These are phyloP conservation scores for Tephrocybe sp. DNA, from an alignment of 768 basidiomycete species.

Conservation along the genomic window DNA sequence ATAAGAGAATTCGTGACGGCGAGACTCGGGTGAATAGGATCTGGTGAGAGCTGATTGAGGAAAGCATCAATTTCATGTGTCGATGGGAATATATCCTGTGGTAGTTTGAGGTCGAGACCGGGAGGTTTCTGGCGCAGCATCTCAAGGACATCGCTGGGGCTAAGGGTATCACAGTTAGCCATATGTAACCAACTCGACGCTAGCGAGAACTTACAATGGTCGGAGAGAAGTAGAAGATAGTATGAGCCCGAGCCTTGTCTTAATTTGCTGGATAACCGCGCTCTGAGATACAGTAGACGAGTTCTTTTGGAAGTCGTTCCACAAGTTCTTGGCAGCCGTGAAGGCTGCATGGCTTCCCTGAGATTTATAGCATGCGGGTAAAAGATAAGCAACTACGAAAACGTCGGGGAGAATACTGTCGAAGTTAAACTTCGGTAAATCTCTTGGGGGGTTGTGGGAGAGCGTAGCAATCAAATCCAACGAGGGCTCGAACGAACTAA, in stretches of 20 bases:
- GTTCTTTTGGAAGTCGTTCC: constrained; percentile 31
- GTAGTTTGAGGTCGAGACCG: constrained; percentile 37
- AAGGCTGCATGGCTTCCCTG: constrained; percentile 22
- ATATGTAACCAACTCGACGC: neutral
- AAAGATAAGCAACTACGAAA: constrained; percentile 48
- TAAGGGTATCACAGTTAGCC: constrained; percentile 19
- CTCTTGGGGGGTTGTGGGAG: constrained; percentile 19
- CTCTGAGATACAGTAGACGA: constrained; percentile 21
- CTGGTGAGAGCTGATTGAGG: constrained; percentile 44
- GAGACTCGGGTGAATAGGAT: constrained; percentile 52
- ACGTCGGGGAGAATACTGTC: constrained; percentile 39
- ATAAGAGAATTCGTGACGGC: constrained; percentile 62
- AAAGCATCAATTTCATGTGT: constrained; percentile 44
- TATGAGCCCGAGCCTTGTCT: constrained; percentile 39
- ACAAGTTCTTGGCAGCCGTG: constrained; percentile 30
- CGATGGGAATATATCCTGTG: constrained; percentile 55
- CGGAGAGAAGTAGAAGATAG: constrained; percentile 39
- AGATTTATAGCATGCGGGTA: constrained; percentile 34
- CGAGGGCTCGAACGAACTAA: constrained; percentile 24
- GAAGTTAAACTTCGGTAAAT: constrained; percentile 12
- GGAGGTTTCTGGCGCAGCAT: constrained; percentile 34
- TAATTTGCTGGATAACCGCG: constrained; percentile 34
- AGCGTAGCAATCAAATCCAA: constrained; percentile 34
- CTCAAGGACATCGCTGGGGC: constrained; percentile 47
- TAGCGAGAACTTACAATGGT: constrained; percentile 31